Conservation (phyloP, 176 grass and related monocot species). For the Thinopyrum elongatum region DNA sequence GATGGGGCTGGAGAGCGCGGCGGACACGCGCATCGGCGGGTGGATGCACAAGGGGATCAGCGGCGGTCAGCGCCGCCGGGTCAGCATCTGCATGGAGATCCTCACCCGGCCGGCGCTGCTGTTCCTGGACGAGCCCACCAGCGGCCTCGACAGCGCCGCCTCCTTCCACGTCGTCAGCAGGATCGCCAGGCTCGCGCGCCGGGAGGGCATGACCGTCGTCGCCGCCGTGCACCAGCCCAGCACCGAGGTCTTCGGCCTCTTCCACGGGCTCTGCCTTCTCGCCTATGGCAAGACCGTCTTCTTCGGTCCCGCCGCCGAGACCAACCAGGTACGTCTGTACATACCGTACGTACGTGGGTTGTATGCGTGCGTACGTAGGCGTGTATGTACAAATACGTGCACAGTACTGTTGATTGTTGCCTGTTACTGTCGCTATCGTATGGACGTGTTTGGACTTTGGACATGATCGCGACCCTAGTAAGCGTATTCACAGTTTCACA, state of each 20-base stretch:
- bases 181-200: slow-evolving; percentile 55
- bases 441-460: too few species aligned
- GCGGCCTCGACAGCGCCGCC: slow-evolving; percentile 85
- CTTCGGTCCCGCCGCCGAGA: slow-evolving; percentile 59
- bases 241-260: slow-evolving; percentile 77
- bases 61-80: slow-evolving; percentile 71
- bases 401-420: neutral
- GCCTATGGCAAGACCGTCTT: slow-evolving; percentile 81
- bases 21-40: slow-evolving; percentile 74
- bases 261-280: slow-evolving; percentile 70
- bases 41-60: slow-evolving; percentile 81
- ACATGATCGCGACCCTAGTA: too few species aligned
- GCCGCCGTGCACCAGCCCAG: slow-evolving; percentile 92
- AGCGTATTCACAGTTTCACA: too few species aligned
- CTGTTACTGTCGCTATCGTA: too few species aligned
- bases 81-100: slow-evolving; percentile 90
- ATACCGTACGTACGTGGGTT: neutral
- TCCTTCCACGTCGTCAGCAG: slow-evolving; percentile 76
- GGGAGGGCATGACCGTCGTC: slow-evolving; percentile 74
- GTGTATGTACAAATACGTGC: neutral
- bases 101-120: slow-evolving; percentile 69
- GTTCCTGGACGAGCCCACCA: slow-evolving; percentile 96
- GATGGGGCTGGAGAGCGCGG: slow-evolving; percentile 71
- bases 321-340: slow-evolving; percentile 49
- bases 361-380: neutral